Base-by-base conservation (phyloP, 1,284 basidiomycete genomes). In the Taiwanofungus camphoratus region DNA sequence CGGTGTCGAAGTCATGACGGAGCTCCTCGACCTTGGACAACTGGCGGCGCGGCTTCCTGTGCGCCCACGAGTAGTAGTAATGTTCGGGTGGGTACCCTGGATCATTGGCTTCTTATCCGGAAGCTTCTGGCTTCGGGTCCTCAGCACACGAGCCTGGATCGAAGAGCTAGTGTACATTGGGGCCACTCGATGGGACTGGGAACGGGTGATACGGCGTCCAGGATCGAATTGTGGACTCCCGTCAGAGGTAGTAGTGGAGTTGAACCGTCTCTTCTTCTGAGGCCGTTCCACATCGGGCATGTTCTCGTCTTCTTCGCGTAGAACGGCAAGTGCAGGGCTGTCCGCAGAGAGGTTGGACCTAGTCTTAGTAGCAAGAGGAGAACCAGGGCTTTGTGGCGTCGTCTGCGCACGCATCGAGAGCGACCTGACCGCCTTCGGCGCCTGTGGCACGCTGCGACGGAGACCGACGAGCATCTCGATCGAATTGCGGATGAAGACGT, bases 381-480 rank as follows among this genome's bases (percentile, higher is more conserved):
- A 53, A 5, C 32, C 31, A 11, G 55, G 51, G 35, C 52, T 52
- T 15, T 49, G 38, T 30, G 9, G 18, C 3, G 50, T 33, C 8
- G 35, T 39, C 12, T 19, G 24, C 32, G 41, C 44, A 41, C 33
- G 31, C 26, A 38, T 30, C 15, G 39, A 34, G 39, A 27, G 42
- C 13, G 50, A 39, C 36, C 31, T 39, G 26, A 26, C 19, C n/a
- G 37, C 41, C 21, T 39, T 36, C 24, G 49, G 48, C 26, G 51
- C 27, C 12, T 34, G 41, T 1, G 47, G 51, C 13, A 42, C 42
- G 36, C 41, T 35, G 24, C 48, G 34, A 43, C 68, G 62, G n/a
- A 79, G 64, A 0, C 77, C 76, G 30, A 79, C 76, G 39, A 77
- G 46, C 26, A 68, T 56, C 52, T 78, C 77, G 49, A 79, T 69